Conservation (phyloP, 257 asterid species). For the Plantago ovata region DNA sequence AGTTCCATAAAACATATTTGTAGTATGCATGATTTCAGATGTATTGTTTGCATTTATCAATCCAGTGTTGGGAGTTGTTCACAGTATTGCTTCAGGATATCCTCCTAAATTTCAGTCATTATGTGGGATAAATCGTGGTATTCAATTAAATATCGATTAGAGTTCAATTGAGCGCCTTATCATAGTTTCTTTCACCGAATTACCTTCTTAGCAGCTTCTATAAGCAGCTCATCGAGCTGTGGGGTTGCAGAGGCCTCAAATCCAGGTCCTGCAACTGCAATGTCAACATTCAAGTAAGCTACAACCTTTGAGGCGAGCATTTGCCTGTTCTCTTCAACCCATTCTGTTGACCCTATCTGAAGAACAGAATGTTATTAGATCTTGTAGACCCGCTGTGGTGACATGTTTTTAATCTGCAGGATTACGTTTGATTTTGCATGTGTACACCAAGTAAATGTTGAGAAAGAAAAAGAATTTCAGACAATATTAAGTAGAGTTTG, state of each 20-base stretch:
- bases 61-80: too few species aligned
- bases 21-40: too few species aligned
- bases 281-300: slow-evolving; percentile 79
- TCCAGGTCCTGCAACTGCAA: slow-evolving; percentile 65
- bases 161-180: neutral
- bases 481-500: slow-evolving; percentile 14
- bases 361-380: slow-evolving; percentile 7
- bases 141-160: too few species aligned
- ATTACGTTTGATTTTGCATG: slow-evolving; percentile 7
- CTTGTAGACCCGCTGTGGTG: neutral
- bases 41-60: too few species aligned
- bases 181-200: neutral
- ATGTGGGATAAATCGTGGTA: too few species aligned
- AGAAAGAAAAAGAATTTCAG: neutral
- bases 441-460: neutral
- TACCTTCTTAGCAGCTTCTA: slow-evolving; percentile 70
- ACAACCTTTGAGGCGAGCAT: slow-evolving; percentile 60
- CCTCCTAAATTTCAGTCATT: too few species aligned
- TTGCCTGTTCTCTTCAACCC: slow-evolving; percentile 93
- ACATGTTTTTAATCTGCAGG: neutral
- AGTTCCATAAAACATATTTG: too few species aligned
- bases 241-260: slow-evolving; percentile 73
- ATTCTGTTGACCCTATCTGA: slow-evolving; percentile 84
- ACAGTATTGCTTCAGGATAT: too few species aligned
- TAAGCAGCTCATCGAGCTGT: slow-evolving; percentile 71